A percentile compares a stretch with the other conserved stretches of the same genome.
Evolutionary conservation across 1,284 basidiomycete genomes (phyloP).

Genomic region (Earliella scabrosa): DNA sequence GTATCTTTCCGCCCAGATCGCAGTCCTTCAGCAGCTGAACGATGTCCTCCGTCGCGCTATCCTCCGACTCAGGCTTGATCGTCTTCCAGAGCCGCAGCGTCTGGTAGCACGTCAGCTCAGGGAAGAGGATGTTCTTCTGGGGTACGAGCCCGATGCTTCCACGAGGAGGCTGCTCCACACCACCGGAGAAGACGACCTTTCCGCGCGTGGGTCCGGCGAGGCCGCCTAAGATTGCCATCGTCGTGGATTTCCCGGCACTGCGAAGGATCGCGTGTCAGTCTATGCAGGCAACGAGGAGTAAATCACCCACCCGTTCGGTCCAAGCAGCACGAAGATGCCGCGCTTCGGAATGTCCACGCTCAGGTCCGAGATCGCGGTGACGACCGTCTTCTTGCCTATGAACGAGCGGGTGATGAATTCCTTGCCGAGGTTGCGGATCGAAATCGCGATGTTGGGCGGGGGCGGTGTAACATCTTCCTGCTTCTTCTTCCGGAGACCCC

Average conservation of each 20-base stretch:
- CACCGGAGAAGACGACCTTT: constrained; percentile 65
- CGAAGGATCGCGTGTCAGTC: not conserved
- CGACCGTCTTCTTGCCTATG: constrained; percentile 38
- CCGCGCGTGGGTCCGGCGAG: constrained; percentile 63
- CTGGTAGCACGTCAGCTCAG: constrained; percentile 74
- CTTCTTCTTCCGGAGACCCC: constrained; percentile 24
- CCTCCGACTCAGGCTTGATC: constrained; percentile 62
- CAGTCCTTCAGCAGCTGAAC: constrained; percentile 71
- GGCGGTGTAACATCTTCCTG: constrained; percentile 26
- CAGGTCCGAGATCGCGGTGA: constrained; percentile 66
- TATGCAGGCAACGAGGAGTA: too few species aligned
- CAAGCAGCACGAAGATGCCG: constrained; percentile 76
- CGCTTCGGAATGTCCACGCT: constrained; percentile 65
- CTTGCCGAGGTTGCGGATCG: constrained; percentile 61
- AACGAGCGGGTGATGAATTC: constrained; percentile 52
- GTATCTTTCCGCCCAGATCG: constrained; percentile 69
- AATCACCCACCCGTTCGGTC: constrained; percentile 63
- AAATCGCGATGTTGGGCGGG: constrained; percentile 54
- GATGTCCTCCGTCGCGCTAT: constrained; percentile 51
- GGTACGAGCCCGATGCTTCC: constrained; percentile 78
- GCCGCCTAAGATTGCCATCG: constrained; percentile 67
- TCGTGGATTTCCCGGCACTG: constrained; percentile 80
- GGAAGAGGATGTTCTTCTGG: constrained; percentile 82
- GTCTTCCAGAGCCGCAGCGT: constrained; percentile 75
- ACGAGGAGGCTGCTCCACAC: constrained; percentile 50